Evolutionary conservation across 495 filamentous ascomycete genomes (phyloP), one percentile per base, ranked within the genome.

Genomic region (Trypethelium eluteriae): DNA sequence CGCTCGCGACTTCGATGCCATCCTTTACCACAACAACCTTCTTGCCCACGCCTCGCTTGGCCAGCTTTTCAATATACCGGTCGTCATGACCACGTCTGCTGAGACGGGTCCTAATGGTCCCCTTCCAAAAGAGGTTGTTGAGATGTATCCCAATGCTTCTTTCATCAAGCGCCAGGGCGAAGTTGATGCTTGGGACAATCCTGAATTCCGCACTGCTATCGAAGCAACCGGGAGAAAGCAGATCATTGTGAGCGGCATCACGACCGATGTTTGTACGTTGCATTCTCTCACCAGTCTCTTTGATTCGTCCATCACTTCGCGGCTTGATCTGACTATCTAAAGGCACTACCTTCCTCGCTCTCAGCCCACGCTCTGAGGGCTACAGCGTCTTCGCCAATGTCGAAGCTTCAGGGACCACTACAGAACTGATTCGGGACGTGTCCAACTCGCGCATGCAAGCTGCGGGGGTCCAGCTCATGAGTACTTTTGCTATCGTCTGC

Each of bases 181-280:
- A 70, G 89, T 92, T 69, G 81, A 92, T 69, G 89, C 89, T 3
- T 92, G 89, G 89, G 89, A 93, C 73, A 91, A 90, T 70, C 62
- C 79, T 2, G 85, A 89, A 0, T 91, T 92, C 80, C 81, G 84
- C 9, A 78, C 77, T 3, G 89, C 89, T 18, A 82, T 93, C 62
- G 73, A 75, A 46, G 86, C 86, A 2, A 82, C 86, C 1, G 84
- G 84, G 63, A 87, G 84, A 74, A 86, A 81, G 49, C 89, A 93
- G 73, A 77, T 92, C 67, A 89, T 93, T 73, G 68, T 93, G 1
- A 88, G 77, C 14, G 89, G 89, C 12, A 91, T 93, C 66, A 83
- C 84, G 0, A 92, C 89, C 0, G 89, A 93, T 73, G 89, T 92
- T 67, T 90, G 86, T 84, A 76, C 53, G 81, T 81, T 2, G 25